These are phyloP conservation scores for Dactylis glomerata DNA, from an alignment of 176 grass and related monocot genomes.

Conservation along the genomic window DNA sequence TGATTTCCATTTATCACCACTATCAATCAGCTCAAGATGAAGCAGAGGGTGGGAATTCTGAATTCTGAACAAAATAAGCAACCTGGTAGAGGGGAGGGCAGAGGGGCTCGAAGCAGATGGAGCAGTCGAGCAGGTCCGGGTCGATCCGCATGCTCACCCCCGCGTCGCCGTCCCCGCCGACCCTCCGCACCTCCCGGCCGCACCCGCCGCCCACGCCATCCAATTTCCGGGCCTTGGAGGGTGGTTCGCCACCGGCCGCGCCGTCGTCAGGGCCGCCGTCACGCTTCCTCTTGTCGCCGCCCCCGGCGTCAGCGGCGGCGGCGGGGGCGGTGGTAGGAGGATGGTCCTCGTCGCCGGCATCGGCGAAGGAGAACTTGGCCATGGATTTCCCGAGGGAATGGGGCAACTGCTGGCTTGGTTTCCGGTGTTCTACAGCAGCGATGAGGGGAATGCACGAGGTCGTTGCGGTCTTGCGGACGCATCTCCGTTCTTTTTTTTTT, in stretches of 20 bases:
- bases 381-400: slow-evolving; percentile 8
- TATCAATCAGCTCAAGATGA: neutral
- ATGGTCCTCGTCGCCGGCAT: slow-evolving; percentile 43
- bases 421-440: neutral
- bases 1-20: neutral
- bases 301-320: neutral
- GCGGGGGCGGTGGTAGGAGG: neutral
- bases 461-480: no score
- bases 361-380: slow-evolving; percentile 62
- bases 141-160: slow-evolving; percentile 59
- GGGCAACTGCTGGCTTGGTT: neutral
- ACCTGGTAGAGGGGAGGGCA: slow-evolving; percentile 73
- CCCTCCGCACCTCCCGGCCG: neutral
- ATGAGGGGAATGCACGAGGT: no score
- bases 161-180: neutral
- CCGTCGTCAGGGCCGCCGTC: neutral
- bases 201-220: neutral
- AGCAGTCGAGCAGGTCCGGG: slow-evolving; percentile 64
- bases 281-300: slow-evolving; percentile 23
- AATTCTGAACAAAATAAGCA: neutral
- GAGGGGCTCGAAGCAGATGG: slow-evolving; percentile 71
- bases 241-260: neutral
- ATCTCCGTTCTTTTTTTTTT: no score
- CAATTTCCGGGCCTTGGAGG: neutral
- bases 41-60: neutral